A percentile compares a stretch with the other conserved stretches of the same genome.
These are phyloP conservation scores for Metarhizium sp. DNA, from an alignment of 2,329 filamentous ascomycete genomes.

Conservation along the genomic window DNA sequence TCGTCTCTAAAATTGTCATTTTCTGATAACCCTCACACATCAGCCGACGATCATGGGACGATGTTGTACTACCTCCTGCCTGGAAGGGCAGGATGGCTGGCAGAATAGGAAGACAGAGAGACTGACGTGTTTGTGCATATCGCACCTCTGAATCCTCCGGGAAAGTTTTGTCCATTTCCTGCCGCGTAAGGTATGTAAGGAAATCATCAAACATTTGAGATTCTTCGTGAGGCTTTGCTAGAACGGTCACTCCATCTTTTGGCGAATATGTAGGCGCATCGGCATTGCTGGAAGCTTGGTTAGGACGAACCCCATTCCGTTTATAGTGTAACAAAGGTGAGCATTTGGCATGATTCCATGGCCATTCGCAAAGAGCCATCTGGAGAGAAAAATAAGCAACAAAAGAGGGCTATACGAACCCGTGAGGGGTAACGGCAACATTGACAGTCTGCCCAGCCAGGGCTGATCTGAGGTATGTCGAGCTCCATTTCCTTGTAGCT, in stretches of 20 bases:
- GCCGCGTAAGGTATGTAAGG: slow-evolving; percentile 48
- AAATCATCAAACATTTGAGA: slow-evolving; percentile 53
- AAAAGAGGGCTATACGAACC: slow-evolving; percentile 29
- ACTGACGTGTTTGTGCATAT: slow-evolving; percentile 67
- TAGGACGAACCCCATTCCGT: neutral
- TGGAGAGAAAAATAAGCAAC: neutral
- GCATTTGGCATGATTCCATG: too few relatives aligned
- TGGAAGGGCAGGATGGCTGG: neutral
- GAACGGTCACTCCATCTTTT: slow-evolving; percentile 29
- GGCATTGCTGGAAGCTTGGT: slow-evolving; percentile 22
- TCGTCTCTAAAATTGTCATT: slow-evolving; percentile 75
- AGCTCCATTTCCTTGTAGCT: slow-evolving; percentile 54
- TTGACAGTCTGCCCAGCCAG: slow-evolving; percentile 54
- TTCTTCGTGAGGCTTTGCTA: slow-evolving; percentile 66
- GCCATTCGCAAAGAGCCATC: neutral
- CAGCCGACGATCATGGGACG: neutral
- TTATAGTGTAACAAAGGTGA: neutral
- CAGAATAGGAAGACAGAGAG: neutral
- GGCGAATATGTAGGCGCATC: slow-evolving; percentile 23
- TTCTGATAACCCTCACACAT: slow-evolving; percentile 33
- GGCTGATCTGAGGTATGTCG: slow-evolving; percentile 43
- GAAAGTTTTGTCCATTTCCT: slow-evolving; percentile 37
- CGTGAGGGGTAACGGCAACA: slow-evolving; percentile 67
- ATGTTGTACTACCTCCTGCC: neutral
- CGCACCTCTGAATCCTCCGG: slow-evolving; percentile 38